phyloP scores from a whole-genome alignment of 2,329 filamentous ascomycete genomes.

The Chaetomium globosum region DNA sequence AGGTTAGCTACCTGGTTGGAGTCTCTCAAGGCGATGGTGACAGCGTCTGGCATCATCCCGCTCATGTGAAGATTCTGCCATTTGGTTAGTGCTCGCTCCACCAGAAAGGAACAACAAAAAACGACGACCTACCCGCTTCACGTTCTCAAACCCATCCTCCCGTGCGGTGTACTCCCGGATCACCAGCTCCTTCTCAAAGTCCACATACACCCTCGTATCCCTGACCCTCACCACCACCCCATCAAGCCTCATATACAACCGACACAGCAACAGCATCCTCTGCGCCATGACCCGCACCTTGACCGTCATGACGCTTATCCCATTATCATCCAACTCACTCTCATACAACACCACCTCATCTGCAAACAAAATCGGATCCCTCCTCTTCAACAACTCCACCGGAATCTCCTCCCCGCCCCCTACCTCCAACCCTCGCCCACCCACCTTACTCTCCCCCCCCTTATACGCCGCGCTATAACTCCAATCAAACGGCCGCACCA shows the following conservation, averaged over 20 bases:
- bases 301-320: conserved; percentile 84
- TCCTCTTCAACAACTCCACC: conserved; percentile 79
- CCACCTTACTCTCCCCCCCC: conserved; percentile 49
- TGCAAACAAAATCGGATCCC: conserved; percentile 94
- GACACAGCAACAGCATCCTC: conserved; percentile 78
- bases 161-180: conserved; percentile 88
- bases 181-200: conserved; percentile 77
- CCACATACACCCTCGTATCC: conserved; percentile 89
- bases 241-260: conserved; percentile 92
- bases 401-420: conserved; percentile 59
- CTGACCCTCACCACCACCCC: conserved; percentile 84
- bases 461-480: conserved; percentile 89
- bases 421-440: not conserved
- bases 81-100: conserved; percentile 25
- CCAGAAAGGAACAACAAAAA: not conserved
- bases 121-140: conserved; percentile 64
- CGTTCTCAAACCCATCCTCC: conserved; percentile 76
- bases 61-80: conserved; percentile 52
- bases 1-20: conserved; percentile 72
- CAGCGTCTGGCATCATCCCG: conserved; percentile 66
- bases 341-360: conserved; percentile 96
- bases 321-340: conserved; percentile 97
- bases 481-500: conserved; percentile 97
- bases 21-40: conserved; percentile 76
- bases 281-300: conserved; percentile 93